Evolutionary conservation across 2,329 filamentous ascomycete genomes (phyloP), one percentile per base, ranked within the genome.

Genomic region (Fusarium sp.): DNA sequence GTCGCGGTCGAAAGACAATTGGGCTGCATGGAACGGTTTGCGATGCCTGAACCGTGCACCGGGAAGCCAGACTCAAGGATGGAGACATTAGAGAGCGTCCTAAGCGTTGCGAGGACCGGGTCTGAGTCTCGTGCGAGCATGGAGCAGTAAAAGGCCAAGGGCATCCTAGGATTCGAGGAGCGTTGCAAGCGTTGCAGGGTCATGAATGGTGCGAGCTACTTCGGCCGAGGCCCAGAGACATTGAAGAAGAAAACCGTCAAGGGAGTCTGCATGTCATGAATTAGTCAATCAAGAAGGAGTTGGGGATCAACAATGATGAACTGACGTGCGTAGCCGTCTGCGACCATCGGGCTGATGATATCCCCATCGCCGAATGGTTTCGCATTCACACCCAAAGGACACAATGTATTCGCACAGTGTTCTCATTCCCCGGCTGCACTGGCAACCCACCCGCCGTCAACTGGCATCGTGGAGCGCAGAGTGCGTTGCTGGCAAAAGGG

Each of bases 361-460:
- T 66, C 68, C 32, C 64, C 68, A 38, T 54, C 63, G 38, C 35
- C 63, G 57, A 63, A 35, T 52, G 27, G 59, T 63, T 38, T 45
- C 52, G 27, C 50, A 43, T 62, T 70, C 30, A 7, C 20, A 32
- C 54, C 40, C 43, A 25, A 32, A 60, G 27, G 60, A 43, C n/a
- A 52, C 52, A 45, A 66, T 40, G 52, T 70, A 66, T 72, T 77
- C 64, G 63, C 73, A 78, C 76, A 78, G 76, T 78, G 73, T 76
- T 74, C 66, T 37, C 40, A 56, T 3, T 30, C 27, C 25, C 35
- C 33, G 43, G 65, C 71, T 75, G 70, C 76, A 78, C 76, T 78
- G 76, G 76, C 76, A 78, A 76, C 76, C 76, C 75, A 78, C 73
- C 66, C 50, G 56, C 67, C 64, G 40, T 60, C 57, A 62, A 73